Evolutionary conservation across 1,139 yeast genomes (phyloP).

Genomic region (Arxiozyma slooffiae): DNA sequence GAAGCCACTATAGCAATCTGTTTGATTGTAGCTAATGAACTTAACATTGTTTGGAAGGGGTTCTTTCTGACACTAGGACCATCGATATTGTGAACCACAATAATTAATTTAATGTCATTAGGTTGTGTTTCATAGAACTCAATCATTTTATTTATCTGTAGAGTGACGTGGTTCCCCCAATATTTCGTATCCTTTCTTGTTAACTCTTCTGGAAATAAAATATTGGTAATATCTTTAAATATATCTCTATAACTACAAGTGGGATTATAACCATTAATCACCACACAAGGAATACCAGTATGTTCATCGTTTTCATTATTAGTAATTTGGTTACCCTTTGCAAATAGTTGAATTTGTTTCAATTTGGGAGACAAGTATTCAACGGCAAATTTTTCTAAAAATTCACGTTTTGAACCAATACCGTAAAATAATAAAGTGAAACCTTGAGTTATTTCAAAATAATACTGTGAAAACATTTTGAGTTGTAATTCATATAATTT

Average conservation of each 20-base stretch:
- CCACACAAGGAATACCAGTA: slow-evolving; percentile 40
- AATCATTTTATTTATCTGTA: slow-evolving; percentile 30
- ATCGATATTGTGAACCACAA: slow-evolving; percentile 72
- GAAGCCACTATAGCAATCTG: slow-evolving; percentile 63
- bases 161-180: slow-evolving; percentile 30
- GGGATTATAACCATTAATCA: slow-evolving; percentile 80
- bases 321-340: background rate
- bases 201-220: slow-evolving; percentile 28
- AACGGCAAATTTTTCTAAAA: slow-evolving; percentile 52
- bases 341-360: slow-evolving; percentile 6
- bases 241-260: slow-evolving; percentile 53
- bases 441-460: slow-evolving; percentile 70
- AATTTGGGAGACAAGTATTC: slow-evolving; percentile 36
- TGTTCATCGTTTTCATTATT: background rate
- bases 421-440: slow-evolving; percentile 75
- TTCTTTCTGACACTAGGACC: slow-evolving; percentile 68
- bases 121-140: slow-evolving; percentile 28
- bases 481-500: slow-evolving; percentile 37
- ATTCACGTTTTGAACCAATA: slow-evolving; percentile 67
- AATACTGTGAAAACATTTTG: slow-evolving; percentile 67
- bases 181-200: slow-evolving; percentile 26
- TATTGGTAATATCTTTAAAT: slow-evolving; percentile 37
- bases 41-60: slow-evolving; percentile 55
- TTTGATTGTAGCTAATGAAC: slow-evolving; percentile 53
- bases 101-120: slow-evolving; percentile 38